Evolutionary conservation across 352 stramenopile genomes (phyloP).

Genomic region (Pseudoperonospora humuli): DNA sequence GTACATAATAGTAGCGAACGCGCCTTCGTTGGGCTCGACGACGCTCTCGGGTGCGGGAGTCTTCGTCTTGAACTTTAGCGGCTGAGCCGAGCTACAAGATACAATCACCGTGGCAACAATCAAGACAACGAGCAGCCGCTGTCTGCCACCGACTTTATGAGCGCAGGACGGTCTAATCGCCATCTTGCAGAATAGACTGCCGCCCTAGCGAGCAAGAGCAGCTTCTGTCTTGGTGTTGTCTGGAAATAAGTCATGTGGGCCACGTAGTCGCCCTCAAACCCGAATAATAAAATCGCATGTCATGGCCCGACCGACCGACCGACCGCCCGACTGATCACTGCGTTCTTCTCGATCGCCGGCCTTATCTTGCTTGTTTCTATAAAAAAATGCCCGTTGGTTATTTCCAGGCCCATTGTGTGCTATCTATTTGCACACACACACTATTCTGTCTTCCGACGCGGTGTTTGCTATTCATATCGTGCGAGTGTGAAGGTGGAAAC

Average conservation of each 20-base stretch:
- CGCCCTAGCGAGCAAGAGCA: slow-evolving; percentile 1
- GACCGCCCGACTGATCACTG: no score
- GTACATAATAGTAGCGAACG: slow-evolving; percentile 68
- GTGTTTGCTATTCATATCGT: slow-evolving; percentile 20
- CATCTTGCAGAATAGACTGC: slow-evolving; percentile 16
- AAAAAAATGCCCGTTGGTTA: slow-evolving; percentile 19
- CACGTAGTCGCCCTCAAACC: no score
- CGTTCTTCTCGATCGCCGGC: no score
- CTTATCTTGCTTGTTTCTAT: slow-evolving; percentile 31
- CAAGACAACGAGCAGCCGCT: background rate
- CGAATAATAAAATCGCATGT: no score
- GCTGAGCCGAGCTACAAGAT: slow-evolving; percentile 4
- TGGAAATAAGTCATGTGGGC: slow-evolving; percentile 1
- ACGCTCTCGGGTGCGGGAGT: slow-evolving; percentile 12
- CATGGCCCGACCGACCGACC: no score
- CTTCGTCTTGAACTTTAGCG: background rate
- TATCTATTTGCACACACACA: slow-evolving; percentile 13
- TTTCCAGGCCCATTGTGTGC: slow-evolving; percentile 8
- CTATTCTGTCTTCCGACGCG: background rate
- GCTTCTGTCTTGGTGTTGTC: slow-evolving; percentile 5
- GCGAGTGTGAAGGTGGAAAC: slow-evolving; percentile 22
- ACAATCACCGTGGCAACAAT: background rate
- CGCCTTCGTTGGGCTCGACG: slow-evolving; percentile 30
- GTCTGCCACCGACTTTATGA: slow-evolving; percentile 5
- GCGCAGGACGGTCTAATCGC: slow-evolving; percentile 15